Evolutionary conservation across 225 moss, liverwort and hornwort genomes (phyloP), one percentile per base, ranked within the genome.

Genomic region (Thuidium tamariscinum): DNA sequence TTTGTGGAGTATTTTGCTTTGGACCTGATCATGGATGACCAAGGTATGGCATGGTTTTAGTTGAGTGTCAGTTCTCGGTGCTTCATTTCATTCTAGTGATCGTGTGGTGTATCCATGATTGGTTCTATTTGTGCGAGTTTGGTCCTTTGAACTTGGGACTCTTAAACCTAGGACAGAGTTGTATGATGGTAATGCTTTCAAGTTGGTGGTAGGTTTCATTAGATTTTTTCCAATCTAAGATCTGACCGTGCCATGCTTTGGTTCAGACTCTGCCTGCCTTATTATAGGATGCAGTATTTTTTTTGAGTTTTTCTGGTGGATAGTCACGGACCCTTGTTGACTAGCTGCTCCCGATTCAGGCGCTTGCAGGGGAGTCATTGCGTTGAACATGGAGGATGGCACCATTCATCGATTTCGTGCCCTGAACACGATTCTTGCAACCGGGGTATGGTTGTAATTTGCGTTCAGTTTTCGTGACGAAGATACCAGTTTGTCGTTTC

Each of bases 351-450:
- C 14, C 48, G 62, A 57, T 63, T 60, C 92, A 96, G 97, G 96
- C 83, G 94, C 95, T 54, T 97, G 97, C 91, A 91, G 95, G 83
- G 98, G 98, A 79, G 95, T 98, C 79, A 92, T 97, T 79, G 98
- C 98, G 9, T 85, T 97, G 90, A 98, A 98, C 85, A 98, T 98
- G 98, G 98, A 98, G 88, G 95, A 97, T 88, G 98, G 98, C 79
- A 94, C 95, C 29, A 88, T 98, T 66, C 98, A 98, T 87, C 93
- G 98, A 81, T 98, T 98, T 84, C 97, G 90, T 88, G 93, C 92
- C 22, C 86, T 89, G 85, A 95, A 95, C 77, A 98, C 98, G 74
- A 96, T 97, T 74, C 88, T 98, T 69, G 97, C 97, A 80, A 98
- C 98, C 26, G 98, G 98, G 92, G 96, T 96, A 88, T 44, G 64